Evolutionary conservation across 371 early-diverging fungal species (phyloP), one percentile per base, ranked within the genome.

Genomic region (Mucor mucedo): DNA sequence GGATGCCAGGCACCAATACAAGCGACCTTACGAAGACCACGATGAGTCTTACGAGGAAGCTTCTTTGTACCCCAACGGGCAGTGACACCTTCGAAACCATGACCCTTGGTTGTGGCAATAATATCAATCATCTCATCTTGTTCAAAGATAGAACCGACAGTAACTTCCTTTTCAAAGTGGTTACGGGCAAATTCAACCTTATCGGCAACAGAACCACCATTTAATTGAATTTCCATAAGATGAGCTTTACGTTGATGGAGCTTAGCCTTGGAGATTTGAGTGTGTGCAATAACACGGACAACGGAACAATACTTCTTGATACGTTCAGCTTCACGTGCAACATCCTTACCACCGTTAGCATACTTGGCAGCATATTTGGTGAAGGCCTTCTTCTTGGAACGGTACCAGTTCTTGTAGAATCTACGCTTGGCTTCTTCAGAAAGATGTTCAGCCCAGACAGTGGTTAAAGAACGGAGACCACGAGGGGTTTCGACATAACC

Each of bases 1-100:
- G 99, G 99, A 90, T 99, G 99, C 99, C 99, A 99, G 67, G 99
- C 99, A 83, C 99, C 99, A 80, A 99, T 99, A 93, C 99, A 99
- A 75, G 99, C 99, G 72, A 99, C 99, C 94, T 99, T 99, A 79
- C 99, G 94, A 71, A 97, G 91, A 95, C 99, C 99, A 85, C 95
- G 95, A 87, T 98, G 98, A 53, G 99, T 98, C 95, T 99, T 99
- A 84, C 99, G 91, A 63, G 99, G 99, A 70, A 99, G 93, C 91
- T 98, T 99, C 90, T 97, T 99, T 83, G 97, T 96, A 77, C 99
- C 99, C 98, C 98, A 99, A 93, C 99, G 97, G 78, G 93, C 93
- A 68, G 99, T 97, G 75, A 98, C 98, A 88, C 99, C 91, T 87
- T 95, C 95, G 87, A 93, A 97, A 88, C 99, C 99, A 84, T 99